These are phyloP conservation scores for Heliamphora pulchella DNA, from an alignment of 179 eudicot species.

Conservation along the genomic window DNA sequence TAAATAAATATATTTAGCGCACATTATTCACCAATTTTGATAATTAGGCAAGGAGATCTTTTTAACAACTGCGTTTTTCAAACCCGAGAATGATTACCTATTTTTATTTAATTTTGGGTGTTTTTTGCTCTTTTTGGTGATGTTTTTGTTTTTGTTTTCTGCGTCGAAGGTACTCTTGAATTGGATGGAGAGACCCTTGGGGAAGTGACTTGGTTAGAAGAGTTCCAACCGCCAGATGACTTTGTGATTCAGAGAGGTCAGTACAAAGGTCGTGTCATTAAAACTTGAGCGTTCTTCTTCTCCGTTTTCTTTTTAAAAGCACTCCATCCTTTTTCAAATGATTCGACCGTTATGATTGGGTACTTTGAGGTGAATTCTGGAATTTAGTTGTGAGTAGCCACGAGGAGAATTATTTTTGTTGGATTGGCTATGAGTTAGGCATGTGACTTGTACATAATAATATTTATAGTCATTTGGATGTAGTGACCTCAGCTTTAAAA, in stretches of 20 bases:
- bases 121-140: not conserved
- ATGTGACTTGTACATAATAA: conserved; percentile 20
- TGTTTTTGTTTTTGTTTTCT: conserved; percentile 7
- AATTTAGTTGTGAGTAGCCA: conserved; percentile 13
- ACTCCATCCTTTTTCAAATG: not conserved
- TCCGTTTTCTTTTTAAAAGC: not conserved
- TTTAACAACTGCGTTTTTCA: not conserved
- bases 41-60: not conserved
- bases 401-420: conserved; percentile 14
- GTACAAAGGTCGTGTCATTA: conserved; percentile 66
- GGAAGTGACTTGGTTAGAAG: conserved; percentile 84
- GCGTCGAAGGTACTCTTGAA: conserved; percentile 42
- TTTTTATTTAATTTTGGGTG: not conserved
- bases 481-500: conserved; percentile 7
- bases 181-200: conserved; percentile 44
- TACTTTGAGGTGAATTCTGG: conserved; percentile 10
- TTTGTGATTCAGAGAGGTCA: conserved; percentile 73
- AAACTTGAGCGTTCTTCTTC: conserved; percentile 18
- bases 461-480: not conserved
- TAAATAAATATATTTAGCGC: not conserved
- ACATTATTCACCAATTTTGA: not conserved
- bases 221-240: conserved; percentile 80
- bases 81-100: not conserved
- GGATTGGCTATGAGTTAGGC: conserved; percentile 9
- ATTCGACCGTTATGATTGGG: not conserved